Conservation (phyloP, 176 grass and related monocot genomes). For the Zizania latifolia region DNA sequence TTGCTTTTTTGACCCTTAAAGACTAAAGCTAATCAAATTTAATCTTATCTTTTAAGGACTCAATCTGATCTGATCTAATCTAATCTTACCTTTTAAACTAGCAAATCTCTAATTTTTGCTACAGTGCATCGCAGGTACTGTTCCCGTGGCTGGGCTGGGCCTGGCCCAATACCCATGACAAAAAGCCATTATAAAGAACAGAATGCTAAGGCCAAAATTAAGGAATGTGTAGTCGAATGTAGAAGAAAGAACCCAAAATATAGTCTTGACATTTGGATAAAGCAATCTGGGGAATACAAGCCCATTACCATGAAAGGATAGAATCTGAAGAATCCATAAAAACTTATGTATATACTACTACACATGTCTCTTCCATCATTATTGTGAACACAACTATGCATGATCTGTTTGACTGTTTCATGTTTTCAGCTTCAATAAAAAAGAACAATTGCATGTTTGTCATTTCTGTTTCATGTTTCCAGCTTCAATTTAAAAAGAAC, state of each 20-base stretch:
- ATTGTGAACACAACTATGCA: not conserved
- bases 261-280: not conserved
- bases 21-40: no score
- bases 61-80: no score
- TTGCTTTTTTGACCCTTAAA: no score
- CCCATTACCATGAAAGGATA: not conserved
- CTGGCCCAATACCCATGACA: no score
- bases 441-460: no score
- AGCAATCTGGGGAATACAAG: not conserved
- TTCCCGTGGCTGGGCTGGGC: no score
- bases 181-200: not conserved
- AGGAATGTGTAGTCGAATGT: not conserved
- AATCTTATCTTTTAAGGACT: no score
- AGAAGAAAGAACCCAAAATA: not conserved
- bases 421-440: no score
- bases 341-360: not conserved
- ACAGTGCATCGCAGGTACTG: no score
- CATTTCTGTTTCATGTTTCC: not conserved
- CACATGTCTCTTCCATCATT: not conserved
- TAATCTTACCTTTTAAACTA: no score
- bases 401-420: no score
- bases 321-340: not conserved
- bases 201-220: not conserved
- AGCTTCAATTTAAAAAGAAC: not conserved
- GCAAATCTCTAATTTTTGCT: no score